Conservation (phyloP, 2,329 filamentous ascomycete genomes). For the Aspergillus felis region DNA sequence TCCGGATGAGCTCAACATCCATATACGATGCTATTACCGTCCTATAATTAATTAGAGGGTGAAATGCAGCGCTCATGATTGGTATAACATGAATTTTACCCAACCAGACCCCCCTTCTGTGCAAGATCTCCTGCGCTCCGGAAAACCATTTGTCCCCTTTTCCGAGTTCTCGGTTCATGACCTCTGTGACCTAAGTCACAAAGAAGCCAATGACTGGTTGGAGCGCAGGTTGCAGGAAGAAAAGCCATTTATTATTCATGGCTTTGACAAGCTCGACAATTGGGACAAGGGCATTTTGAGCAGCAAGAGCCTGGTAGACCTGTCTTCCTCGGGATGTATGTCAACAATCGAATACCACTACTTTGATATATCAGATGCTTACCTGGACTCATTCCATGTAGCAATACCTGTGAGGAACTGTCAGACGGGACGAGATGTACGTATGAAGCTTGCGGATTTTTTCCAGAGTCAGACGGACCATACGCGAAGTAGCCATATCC, state of each 20-base stretch:
- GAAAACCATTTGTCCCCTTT: conserved; percentile 15
- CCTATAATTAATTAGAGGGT: not conserved
- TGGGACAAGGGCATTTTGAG: conserved; percentile 25
- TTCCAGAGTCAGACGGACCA: conserved; percentile 9
- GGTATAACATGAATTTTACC: conserved; percentile 6
- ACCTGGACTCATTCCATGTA: conserved; percentile 4
- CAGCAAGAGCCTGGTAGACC: conserved; percentile 28
- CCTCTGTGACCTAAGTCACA: conserved; percentile 2
- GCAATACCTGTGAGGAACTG: conserved; percentile 34
- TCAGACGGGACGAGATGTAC: conserved; percentile 30
- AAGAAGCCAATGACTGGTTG: conserved; percentile 22
- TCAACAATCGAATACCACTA: not conserved
- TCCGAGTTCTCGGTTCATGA: conserved; percentile 16
- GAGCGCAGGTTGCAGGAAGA: conserved; percentile 27
- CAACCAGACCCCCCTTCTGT: conserved; percentile 1
- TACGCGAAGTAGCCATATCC: conserved; percentile 2
- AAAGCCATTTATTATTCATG: conserved; percentile 32
- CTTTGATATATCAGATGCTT: not conserved
- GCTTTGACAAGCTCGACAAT: conserved; percentile 27
- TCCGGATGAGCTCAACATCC: not conserved
- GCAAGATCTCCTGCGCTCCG: conserved; percentile 11
- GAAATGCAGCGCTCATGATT: not conserved
- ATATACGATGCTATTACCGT: not conserved
- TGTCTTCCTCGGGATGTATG: conserved; percentile 33
- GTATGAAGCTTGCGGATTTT: conserved; percentile 31